Base-by-base conservation (phyloP, 352 stramenopile genomes). In the Pythium grandisporangium region DNA sequence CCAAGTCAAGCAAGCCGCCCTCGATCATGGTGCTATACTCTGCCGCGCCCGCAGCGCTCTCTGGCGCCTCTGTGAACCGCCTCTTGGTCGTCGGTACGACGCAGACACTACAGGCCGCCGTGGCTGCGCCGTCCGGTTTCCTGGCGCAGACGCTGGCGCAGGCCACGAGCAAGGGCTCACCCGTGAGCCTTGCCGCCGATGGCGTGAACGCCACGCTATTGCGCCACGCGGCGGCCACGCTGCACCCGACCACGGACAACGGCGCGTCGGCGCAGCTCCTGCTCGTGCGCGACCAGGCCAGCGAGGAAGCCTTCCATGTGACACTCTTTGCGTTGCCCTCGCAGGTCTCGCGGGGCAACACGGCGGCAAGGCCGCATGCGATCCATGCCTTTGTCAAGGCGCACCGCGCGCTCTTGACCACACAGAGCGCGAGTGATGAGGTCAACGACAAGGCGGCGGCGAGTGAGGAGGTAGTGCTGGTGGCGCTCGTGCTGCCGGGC, bases 321-420 rank as follows among this genome's bases (percentile, higher is more conserved):
- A 68, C 70, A 49, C 55, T 84, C 16, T 64, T 72, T 42, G 67
- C 70, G 38, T 45, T 90, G 34, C 76, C 76, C 8, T 81, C 61
- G 37, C 52, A 55, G 12, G 62, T 79, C 21, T 88, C 70, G 43
- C 71, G 81, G 17, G 65, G 79, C 53, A 93, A 93, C 56, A 67
- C 63, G 8, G 51, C 63, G 1, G 69, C 77, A 27, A 70, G 81
- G 20, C 81, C 82, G 24, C 81, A 95, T 53, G 60, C 82, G 20
- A 78, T 95, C 55, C 36, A 73, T 30, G 39, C 49, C 30, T 80
- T 88, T 47, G 58, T 81, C 53, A 82, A 80, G 53, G 53, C 37
- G 51, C 58, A 78, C 68, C 42, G 50, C 26, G 37, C 61, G 24
- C 41, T 69, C 7, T 11, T 70, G n/a, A 41, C 32, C 26, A 55